phyloP scores from a whole-genome alignment of 371 early-diverging fungal species.

The Enteropsectra breve region DNA sequence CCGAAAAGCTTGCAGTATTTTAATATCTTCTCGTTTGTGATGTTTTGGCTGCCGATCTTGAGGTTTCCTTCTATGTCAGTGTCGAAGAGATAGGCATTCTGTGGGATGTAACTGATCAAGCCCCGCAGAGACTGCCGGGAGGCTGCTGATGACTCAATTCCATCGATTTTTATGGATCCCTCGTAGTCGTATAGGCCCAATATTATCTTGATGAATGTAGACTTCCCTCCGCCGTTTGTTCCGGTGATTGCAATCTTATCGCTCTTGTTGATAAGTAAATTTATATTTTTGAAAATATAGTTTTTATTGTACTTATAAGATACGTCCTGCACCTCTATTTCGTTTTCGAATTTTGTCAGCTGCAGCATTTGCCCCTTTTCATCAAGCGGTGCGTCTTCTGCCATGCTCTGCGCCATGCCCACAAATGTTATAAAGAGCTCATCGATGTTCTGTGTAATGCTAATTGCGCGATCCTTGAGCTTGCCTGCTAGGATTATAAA shows the following conservation, averaged over 20 bases:
- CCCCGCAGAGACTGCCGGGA: conserved; percentile 64
- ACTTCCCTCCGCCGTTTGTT: conserved; percentile 58
- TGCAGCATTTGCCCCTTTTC: conserved; percentile 3
- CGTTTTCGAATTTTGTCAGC: background rate
- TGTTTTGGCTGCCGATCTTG: conserved; percentile 61
- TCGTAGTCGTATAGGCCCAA: conserved; percentile 62
- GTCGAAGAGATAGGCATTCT: conserved; percentile 69
- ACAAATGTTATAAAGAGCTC: background rate
- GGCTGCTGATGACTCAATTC: conserved; percentile 64
- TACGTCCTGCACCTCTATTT: conserved; percentile 32
- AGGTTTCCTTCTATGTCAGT: conserved; percentile 72
- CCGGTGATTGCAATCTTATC: conserved; percentile 67
- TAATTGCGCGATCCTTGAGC: conserved; percentile 1
- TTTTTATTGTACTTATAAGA: conserved; percentile 4
- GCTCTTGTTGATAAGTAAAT: conserved; percentile 38
- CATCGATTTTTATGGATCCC: conserved; percentile 49
- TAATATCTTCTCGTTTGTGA: conserved; percentile 61
- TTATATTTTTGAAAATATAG: conserved; percentile 42
- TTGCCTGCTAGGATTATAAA: background rate
- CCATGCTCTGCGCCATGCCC: conserved; percentile 12
- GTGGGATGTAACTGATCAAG: conserved; percentile 73
- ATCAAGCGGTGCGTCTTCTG: conserved; percentile 1
- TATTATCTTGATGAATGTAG: conserved; percentile 57
- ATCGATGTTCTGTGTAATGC: conserved; percentile 5
- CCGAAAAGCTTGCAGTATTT: conserved; percentile 65